A percentile compares a stretch with the other conserved stretches of the same genome.
Evolutionary conservation across 2,329 filamentous ascomycete species (phyloP).

Genomic region (Clonostachys solani): DNA sequence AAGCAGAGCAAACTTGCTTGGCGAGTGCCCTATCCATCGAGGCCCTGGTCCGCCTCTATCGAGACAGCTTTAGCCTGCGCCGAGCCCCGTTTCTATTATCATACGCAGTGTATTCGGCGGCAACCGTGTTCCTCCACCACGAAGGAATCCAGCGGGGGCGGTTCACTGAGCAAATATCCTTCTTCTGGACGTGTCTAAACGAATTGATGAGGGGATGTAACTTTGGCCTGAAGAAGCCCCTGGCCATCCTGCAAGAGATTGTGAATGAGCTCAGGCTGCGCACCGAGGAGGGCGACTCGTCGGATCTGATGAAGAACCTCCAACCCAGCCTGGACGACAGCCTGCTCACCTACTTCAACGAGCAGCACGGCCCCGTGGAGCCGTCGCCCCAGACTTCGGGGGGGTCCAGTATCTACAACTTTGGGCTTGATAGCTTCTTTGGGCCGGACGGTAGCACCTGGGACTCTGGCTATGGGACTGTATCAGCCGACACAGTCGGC

Average conservation of each 20-base stretch:
- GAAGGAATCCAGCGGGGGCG: constrained; percentile 19
- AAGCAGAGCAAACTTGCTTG: constrained; percentile 18
- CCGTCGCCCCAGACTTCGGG: not conserved
- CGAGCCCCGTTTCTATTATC: constrained; percentile 33
- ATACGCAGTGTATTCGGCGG: constrained; percentile 32
- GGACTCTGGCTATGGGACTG: no score
- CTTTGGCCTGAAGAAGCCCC: constrained; percentile 26
- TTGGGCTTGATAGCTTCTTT: not conserved
- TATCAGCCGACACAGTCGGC: not conserved
- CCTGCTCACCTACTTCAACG: not conserved
- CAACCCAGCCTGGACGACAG: constrained; percentile 7
- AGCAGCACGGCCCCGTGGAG: no score
- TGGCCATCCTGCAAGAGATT: constrained; percentile 24
- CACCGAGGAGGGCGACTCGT: constrained; percentile 14
- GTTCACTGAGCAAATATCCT: constrained; percentile 24
- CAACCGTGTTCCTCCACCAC: constrained; percentile 21
- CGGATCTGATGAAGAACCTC: no score
- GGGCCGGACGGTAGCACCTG: not conserved
- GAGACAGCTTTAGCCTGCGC: constrained; percentile 28
- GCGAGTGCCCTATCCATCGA: constrained; percentile 27
- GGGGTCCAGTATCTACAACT: not conserved
- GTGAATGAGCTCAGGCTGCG: constrained; percentile 21
- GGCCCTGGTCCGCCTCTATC: constrained; percentile 26
- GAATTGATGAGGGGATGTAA: constrained; percentile 27
- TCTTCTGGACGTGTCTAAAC: constrained; percentile 28